These are phyloP conservation scores for Otatea glauca DNA, from an alignment of 176 grass and related monocot genomes.

Conservation along the genomic window DNA sequence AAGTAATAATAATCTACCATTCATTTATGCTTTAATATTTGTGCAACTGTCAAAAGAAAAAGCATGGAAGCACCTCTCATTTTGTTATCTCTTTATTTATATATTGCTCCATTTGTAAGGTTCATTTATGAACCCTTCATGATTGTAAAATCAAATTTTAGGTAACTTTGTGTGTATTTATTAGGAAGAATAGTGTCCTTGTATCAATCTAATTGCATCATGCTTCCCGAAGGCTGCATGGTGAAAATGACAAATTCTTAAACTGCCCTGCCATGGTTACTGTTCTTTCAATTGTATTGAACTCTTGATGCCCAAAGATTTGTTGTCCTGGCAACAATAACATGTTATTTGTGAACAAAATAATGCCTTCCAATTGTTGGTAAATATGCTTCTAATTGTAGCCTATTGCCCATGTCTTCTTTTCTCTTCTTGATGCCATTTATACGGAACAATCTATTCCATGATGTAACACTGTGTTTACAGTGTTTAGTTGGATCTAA, in stretches of 20 bases:
- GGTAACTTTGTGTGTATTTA: too few species aligned
- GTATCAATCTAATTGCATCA: not conserved
- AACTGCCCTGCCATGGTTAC: not conserved
- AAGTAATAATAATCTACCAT: too few species aligned
- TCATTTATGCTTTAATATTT: too few species aligned
- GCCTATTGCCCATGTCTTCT: not conserved
- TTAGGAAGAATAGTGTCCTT: too few species aligned
- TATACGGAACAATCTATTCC: not conserved
- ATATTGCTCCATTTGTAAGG: too few species aligned
- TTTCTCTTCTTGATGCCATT: conserved; percentile 17
- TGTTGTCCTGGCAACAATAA: not conserved
- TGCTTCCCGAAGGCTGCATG: not conserved
- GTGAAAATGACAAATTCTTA: not conserved
- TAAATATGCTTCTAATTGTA: conserved; percentile 4
- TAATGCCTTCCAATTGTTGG: not conserved
- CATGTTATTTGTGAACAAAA: not conserved
- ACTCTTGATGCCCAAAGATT: not conserved
- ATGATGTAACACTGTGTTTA: not conserved
- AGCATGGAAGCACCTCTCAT: too few species aligned
- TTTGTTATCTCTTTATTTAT: too few species aligned
- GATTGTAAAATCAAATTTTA: too few species aligned
- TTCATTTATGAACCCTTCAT: too few species aligned
- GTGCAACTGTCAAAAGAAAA: too few species aligned
- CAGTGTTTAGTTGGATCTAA: not conserved
- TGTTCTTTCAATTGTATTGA: conserved; percentile 15